Percentiles rank a stretch among this genome's conserved stretches.
Evolutionary conservation across 345 rosid genomes (phyloP).

Genomic region (Dipteronia dyeriana): DNA sequence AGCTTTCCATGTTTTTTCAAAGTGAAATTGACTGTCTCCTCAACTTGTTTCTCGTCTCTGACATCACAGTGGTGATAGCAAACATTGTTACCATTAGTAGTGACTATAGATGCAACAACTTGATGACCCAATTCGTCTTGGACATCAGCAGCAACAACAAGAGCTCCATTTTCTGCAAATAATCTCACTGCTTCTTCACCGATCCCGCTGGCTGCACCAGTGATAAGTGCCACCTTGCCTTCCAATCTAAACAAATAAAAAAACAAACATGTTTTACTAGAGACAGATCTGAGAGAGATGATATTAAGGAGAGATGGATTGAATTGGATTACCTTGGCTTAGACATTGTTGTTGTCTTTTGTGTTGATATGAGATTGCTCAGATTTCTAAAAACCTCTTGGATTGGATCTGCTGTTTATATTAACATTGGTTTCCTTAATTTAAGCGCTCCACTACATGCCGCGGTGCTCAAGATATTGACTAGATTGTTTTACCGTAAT

Average conservation of each 20-base stretch:
- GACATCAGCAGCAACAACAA: slow-evolving; percentile 66
- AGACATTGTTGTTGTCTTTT: slow-evolving; percentile 33
- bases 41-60: slow-evolving; percentile 73
- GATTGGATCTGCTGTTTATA: slow-evolving; percentile 37
- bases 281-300: slow-evolving; percentile 7
- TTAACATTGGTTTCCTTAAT: slow-evolving; percentile 1
- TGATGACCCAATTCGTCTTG: slow-evolving; percentile 66
- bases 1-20: slow-evolving; percentile 56
- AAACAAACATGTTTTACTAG: background rate
- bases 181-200: slow-evolving; percentile 73
- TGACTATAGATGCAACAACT: slow-evolving; percentile 45
- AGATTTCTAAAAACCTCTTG: slow-evolving; percentile 18
- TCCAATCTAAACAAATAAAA: slow-evolving; percentile 49
- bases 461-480: slow-evolving; percentile 20
- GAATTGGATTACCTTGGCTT: slow-evolving; percentile 33
- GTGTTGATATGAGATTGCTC: slow-evolving; percentile 8
- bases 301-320: background rate
- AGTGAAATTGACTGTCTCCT: slow-evolving; percentile 53
- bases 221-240: slow-evolving; percentile 81
- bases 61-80: slow-evolving; percentile 74
- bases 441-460: slow-evolving; percentile 5
- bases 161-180: slow-evolving; percentile 68
- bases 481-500: background rate
- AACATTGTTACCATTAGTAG: slow-evolving; percentile 31
- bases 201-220: slow-evolving; percentile 93